Conservation (phyloP, 192 early-diverging fungal species). For the Geranomyces michiganensis region DNA sequence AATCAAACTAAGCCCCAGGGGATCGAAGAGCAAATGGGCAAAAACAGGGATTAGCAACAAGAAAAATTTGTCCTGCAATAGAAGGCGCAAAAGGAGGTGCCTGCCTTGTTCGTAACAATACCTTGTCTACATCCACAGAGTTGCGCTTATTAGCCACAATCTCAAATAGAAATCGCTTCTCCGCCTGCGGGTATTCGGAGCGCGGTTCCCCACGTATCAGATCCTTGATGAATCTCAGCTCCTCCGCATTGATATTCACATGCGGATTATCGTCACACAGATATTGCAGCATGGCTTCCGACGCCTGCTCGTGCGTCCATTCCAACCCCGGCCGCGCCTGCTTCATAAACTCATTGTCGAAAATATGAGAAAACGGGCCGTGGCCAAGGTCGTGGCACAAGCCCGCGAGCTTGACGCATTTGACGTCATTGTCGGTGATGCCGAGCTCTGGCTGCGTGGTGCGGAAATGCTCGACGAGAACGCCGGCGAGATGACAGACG, state of each 20-base stretch:
- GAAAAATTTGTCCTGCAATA: too few species aligned
- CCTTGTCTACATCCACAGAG: conserved; percentile 94
- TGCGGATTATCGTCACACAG: conserved; percentile 72
- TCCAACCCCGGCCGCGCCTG: conserved; percentile 37
- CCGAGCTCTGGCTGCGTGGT: conserved; percentile 77
- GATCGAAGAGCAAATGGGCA: too few species aligned
- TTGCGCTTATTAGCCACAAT: conserved; percentile 96
- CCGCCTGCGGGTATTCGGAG: conserved; percentile 30
- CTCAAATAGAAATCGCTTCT: conserved; percentile 83
- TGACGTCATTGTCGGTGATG: conserved; percentile 76
- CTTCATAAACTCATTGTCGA: conserved; percentile 90
- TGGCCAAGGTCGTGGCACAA: conserved; percentile 97
- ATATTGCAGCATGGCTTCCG: conserved; percentile 84
- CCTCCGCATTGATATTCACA: conserved; percentile 52
- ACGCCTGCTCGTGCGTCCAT: conserved; percentile 64
- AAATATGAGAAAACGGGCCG: conserved; percentile 94
- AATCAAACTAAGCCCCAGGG: conserved; percentile 55
- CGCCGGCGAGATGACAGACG: conserved; percentile 78
- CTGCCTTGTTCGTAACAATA: too few species aligned
- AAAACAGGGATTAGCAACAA: too few species aligned
- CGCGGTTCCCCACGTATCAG: conserved; percentile 49
- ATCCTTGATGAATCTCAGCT: conserved; percentile 51
- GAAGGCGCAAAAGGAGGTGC: too few species aligned
- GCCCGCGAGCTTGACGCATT: conserved; percentile 87
- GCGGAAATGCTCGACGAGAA: conserved; percentile 69